Evolutionary conservation across 2,329 filamentous ascomycete genomes (phyloP).

Genomic region (Penicillium rolfsii): DNA sequence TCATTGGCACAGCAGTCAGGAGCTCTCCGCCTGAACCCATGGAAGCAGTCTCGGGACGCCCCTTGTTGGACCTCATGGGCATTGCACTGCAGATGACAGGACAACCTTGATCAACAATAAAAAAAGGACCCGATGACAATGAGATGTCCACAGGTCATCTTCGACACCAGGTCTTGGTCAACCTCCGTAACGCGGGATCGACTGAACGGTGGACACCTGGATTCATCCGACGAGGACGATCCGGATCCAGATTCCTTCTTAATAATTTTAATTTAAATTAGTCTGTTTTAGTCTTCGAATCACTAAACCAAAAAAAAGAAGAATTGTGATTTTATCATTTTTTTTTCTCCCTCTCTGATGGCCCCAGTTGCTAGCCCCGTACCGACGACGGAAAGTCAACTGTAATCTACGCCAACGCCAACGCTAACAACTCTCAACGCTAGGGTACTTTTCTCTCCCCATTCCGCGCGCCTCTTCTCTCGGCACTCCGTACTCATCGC

Average conservation of each 20-base stretch:
- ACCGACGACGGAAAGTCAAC: conserved; percentile 3
- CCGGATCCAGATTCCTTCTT: conserved; percentile 27
- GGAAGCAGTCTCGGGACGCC: conserved; percentile 17
- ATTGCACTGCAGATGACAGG: conserved; percentile 9
- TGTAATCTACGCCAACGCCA: conserved; percentile 4
- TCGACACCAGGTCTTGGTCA: too few relatives aligned
- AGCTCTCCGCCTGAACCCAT: conserved; percentile 11
- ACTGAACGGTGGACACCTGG: conserved; percentile 23
- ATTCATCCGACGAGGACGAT: conserved; percentile 19
- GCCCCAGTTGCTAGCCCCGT: conserved; percentile 15
- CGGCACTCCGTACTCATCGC: conserved; percentile 7
- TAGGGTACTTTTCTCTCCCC: conserved; percentile 10
- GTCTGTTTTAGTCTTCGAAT: conserved; percentile 5
- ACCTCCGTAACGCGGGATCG: conserved; percentile 12
- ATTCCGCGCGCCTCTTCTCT: conserved; percentile 6
- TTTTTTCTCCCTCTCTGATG: neutral
- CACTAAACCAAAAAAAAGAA: neutral
- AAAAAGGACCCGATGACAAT: neutral
- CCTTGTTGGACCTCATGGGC: conserved; percentile 16
- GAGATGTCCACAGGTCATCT: neutral
- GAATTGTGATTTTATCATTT: neutral
- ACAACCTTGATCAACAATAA: neutral
- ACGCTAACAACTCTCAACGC: conserved; percentile 4
- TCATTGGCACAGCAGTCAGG: neutral
- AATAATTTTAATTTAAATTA: conserved; percentile 11